Percentiles rank a stretch among this genome's conserved stretches.
Conservation (phyloP, 495 filamentous ascomycete genomes). For the Podospora pseudoanserina region DNA sequence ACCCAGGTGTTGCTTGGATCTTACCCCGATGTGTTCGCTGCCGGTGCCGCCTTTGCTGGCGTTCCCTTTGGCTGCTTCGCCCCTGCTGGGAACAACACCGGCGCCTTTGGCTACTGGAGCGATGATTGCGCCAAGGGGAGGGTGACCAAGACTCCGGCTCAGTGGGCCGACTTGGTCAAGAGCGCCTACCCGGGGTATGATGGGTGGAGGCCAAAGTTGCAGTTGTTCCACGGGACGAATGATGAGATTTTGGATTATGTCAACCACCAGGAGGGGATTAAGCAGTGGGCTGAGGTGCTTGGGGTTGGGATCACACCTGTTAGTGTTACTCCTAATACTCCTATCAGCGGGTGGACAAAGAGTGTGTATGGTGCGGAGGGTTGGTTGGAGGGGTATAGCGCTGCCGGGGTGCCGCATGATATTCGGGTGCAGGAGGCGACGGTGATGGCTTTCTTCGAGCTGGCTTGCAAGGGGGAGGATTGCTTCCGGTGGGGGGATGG, state of each 20-base stretch:
- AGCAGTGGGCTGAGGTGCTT: conserved; percentile 56
- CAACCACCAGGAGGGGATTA: conserved; percentile 51
- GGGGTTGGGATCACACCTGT: conserved; percentile 36
- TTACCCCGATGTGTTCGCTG: conserved; percentile 57
- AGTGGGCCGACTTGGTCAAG: conserved; percentile 49
- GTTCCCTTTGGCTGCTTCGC: conserved; percentile 54
- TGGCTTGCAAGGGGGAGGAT: conserved; percentile 28
- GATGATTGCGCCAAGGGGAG: conserved; percentile 49
- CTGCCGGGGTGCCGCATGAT: conserved; percentile 48
- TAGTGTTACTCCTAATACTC: conserved; percentile 32
- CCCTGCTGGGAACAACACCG: conserved; percentile 32
- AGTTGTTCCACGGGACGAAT: conserved; percentile 52
- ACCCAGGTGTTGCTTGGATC: conserved; percentile 56
- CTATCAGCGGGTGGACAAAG: conserved; percentile 44
- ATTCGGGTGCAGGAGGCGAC: conserved; percentile 47
- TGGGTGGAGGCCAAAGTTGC: conserved; percentile 50
- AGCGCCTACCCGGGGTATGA: conserved; percentile 52
- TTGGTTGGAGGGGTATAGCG: conserved; percentile 48
- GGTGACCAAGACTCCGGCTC: conserved; percentile 35
- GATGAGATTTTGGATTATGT: conserved; percentile 48
- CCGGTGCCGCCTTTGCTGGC: conserved; percentile 52
- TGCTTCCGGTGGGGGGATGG: conserved; percentile 44
- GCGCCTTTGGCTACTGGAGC: conserved; percentile 42
- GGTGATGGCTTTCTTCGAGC: conserved; percentile 51
- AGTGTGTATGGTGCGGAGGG: conserved; percentile 42